These are phyloP conservation scores for Hymenoscyphus fructigenus DNA, from an alignment of 2,329 filamentous ascomycete genomes.

Conservation along the genomic window DNA sequence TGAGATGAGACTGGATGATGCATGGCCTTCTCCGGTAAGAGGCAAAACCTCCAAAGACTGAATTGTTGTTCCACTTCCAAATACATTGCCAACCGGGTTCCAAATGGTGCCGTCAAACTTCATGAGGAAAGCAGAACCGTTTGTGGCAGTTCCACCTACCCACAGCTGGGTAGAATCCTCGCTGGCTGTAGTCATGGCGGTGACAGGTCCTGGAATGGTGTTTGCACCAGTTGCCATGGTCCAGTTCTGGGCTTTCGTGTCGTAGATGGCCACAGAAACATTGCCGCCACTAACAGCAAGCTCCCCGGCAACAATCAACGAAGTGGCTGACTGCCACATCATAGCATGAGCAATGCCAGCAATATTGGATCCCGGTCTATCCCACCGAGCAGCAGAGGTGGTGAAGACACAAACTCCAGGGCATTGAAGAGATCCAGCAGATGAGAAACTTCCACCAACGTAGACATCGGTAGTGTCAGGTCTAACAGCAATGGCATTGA, in stretches of 20 bases:
- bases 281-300: conserved; percentile 65
- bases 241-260: conserved; percentile 68
- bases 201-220: conserved; percentile 76
- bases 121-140: conserved; percentile 74
- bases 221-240: conserved; percentile 59
- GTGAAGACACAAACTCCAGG: conserved; percentile 80
- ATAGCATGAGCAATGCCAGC: conserved; percentile 69
- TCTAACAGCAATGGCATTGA: conserved; percentile 73
- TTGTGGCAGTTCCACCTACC: conserved; percentile 70
- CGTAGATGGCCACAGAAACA: conserved; percentile 71
- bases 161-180: conserved; percentile 73
- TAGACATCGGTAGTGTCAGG: conserved; percentile 74
- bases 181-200: conserved; percentile 72
- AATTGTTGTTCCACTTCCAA: conserved; percentile 67
- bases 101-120: conserved; percentile 77
- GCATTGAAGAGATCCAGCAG: conserved; percentile 80
- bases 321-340: conserved; percentile 71
- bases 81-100: conserved; percentile 60
- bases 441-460: conserved; percentile 81
- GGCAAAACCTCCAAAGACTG: conserved; percentile 80
- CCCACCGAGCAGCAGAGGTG: conserved; percentile 72
- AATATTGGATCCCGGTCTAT: conserved; percentile 70
- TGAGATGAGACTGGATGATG: conserved; percentile 60
- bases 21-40: conserved; percentile 68
- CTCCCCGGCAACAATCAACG: conserved; percentile 75